Conservation (phyloP, 2,329 filamentous ascomycete species). For the Ceratocystis huliohia region DNA sequence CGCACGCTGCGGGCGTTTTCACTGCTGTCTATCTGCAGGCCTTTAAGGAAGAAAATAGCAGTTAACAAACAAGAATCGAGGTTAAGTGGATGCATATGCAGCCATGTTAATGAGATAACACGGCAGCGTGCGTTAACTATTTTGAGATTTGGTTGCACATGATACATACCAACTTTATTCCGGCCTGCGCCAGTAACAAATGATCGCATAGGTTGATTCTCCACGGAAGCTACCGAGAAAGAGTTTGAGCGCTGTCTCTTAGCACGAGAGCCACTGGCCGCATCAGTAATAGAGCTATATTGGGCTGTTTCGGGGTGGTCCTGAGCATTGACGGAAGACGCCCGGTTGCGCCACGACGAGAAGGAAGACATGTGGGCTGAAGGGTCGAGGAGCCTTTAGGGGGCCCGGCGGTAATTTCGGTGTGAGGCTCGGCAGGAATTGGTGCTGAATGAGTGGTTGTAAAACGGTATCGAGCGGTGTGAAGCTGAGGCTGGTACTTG, state of each 20-base stretch:
- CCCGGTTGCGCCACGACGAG: constrained; percentile 36
- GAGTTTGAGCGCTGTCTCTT: constrained; percentile 27
- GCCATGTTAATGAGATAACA: constrained; percentile 1
- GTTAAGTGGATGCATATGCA: not conserved
- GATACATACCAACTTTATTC: constrained; percentile 44
- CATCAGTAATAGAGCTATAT: constrained; percentile 22
- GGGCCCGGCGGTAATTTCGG: not conserved
- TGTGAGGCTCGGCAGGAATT: not conserved
- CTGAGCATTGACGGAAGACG: constrained; percentile 23
- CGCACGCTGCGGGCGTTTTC: constrained; percentile 69
- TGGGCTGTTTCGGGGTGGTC: constrained; percentile 22
- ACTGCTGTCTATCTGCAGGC: constrained; percentile 48
- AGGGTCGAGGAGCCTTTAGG: not conserved
- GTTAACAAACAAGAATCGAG: not conserved
- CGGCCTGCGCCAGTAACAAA: constrained; percentile 56
- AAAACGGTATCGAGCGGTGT: not conserved
- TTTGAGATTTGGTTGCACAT: constrained; percentile 23
- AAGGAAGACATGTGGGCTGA: constrained; percentile 26
- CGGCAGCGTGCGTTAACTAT: not conserved
- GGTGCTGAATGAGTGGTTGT: not conserved
- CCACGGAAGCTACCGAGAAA: constrained; percentile 26
- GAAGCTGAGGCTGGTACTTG: not conserved
- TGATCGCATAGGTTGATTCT: constrained; percentile 48
- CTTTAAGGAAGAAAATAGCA: not conserved
- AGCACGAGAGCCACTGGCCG: not conserved